These are phyloP conservation scores for Pseudogymnoascus sp. DNA, from an alignment of 2,329 filamentous ascomycete genomes.

Conservation along the genomic window DNA sequence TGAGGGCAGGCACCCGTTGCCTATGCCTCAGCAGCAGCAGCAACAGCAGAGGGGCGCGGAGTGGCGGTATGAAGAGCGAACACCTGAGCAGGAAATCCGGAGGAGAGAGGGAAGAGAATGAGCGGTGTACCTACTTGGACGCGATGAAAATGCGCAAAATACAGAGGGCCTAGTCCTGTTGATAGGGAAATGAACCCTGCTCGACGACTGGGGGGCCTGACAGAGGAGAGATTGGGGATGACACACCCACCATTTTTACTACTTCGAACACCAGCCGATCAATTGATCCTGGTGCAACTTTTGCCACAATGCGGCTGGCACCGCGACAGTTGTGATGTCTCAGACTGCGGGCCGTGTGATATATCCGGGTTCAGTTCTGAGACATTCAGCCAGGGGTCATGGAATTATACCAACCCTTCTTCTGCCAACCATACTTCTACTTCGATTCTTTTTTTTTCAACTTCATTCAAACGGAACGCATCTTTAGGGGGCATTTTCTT, in stretches of 20 bases:
- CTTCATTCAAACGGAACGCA: conserved; percentile 1
- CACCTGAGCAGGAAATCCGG: conserved; percentile 4
- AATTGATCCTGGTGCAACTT: background rate
- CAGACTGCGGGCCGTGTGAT: background rate
- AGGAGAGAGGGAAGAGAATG: background rate
- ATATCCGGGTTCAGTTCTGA: background rate
- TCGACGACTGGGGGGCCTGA: background rate
- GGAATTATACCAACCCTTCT: background rate
- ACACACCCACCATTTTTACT: background rate
- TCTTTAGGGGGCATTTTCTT: background rate
- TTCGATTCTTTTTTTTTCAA: background rate
- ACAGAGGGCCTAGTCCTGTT: background rate
- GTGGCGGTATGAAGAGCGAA: background rate
- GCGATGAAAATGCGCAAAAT: background rate
- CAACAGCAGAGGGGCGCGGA: background rate
- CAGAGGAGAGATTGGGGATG: background rate
- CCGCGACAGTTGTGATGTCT: background rate
- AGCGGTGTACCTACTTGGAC: background rate
- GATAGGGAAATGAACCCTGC: background rate
- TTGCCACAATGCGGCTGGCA: background rate
- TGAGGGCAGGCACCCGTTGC: background rate
- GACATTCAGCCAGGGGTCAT: background rate
- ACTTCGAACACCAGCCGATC: background rate
- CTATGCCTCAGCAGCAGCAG: background rate
- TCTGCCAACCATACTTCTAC: conserved; percentile 2